Base-by-base conservation (phyloP, 768 basidiomycete genomes). In the Asterophora parasitica region DNA sequence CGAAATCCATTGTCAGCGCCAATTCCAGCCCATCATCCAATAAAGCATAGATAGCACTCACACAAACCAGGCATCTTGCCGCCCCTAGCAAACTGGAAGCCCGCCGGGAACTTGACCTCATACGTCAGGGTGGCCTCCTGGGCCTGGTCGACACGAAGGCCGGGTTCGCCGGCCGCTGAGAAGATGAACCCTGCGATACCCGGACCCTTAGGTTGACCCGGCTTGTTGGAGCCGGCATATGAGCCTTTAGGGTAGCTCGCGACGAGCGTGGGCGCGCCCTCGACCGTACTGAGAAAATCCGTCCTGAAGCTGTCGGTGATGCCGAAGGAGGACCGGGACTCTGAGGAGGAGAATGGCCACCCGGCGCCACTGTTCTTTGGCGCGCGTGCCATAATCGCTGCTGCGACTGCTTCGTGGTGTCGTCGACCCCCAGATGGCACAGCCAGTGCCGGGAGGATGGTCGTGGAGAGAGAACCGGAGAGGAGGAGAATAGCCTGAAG, bases 21-120 rank as follows among this genome's bases (percentile, higher is more conserved):
- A 15, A 38, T 27, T 38, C 32, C 23, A 44, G 19, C 30, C 28
- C 44, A 42, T 35, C 17, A n/a, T 12, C 15, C 40, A 20, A 2
- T 42, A 32, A 49, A 32, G n/a, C n/a, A n/a, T n/a, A n/a, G 48
- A 45, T 46, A 34, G 35, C 13, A 15, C 77, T 54, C 58, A 83
- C 81, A 85, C 55, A 86, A 61, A 52, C 84, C 85, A 13, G 84
- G 85, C 17, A 87, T 69, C 63, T 85, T 88, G 30, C 85, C 85
- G 44, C 83, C 83, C 56, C 71, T 72, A 53, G 75, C 71, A 63
- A 76, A 85, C 16, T 76, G 71, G 61, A 83, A 87, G 28, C 74
- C 81, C 10, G 73, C 61, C 20, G 74, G 66, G 68, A 87, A 85
- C 64, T 66, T 79, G 30, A 83, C 73, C 0, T 78, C 74, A 63